phyloP scores from a whole-genome alignment of 2,329 filamentous ascomycete species.

The Aaosphaeria pasadenensis region DNA sequence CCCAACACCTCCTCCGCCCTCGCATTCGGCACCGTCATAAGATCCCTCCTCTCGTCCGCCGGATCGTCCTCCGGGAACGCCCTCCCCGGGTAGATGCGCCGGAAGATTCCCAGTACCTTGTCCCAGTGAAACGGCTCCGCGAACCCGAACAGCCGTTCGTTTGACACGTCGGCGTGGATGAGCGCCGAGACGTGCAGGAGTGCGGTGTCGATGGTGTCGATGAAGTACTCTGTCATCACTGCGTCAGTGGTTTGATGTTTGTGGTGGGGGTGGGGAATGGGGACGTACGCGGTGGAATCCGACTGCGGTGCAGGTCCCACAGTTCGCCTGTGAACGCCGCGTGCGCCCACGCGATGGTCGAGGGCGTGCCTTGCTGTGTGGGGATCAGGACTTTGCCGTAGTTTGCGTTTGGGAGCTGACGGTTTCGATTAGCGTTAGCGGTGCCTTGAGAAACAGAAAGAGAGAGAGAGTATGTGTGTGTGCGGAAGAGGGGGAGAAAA shows the following conservation, averaged over 20 bases:
- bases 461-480: too few species aligned
- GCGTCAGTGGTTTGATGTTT: too few species aligned
- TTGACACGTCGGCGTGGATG: slow-evolving; percentile 43
- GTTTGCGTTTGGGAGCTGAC: slow-evolving; percentile 32
- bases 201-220: slow-evolving; percentile 33
- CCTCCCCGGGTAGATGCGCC: slow-evolving; percentile 39
- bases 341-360: slow-evolving; percentile 24
- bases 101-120: slow-evolving; percentile 38
- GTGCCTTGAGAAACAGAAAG: too few species aligned
- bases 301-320: slow-evolving; percentile 49
- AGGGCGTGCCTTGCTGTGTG: slow-evolving; percentile 29
- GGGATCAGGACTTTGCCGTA: slow-evolving; percentile 36
- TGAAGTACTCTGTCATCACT: slow-evolving; percentile 22
- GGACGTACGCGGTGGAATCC: slow-evolving; percentile 13
- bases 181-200: slow-evolving; percentile 53
- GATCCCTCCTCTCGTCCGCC: slow-evolving; percentile 14
- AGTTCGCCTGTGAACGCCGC: slow-evolving; percentile 19
- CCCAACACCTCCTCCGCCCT: slow-evolving; percentile 24
- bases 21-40: slow-evolving; percentile 14
- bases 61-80: slow-evolving; percentile 24
- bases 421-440: not conserved
- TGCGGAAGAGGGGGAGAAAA: too few species aligned
- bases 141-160: slow-evolving; percentile 55
- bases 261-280: not conserved
- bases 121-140: slow-evolving; percentile 49